A percentile compares a stretch with the other conserved stretches of the same genome.
Evolutionary conservation across 2,329 filamentous ascomycete species (phyloP).

Genomic region (Alternaria arbusti): DNA sequence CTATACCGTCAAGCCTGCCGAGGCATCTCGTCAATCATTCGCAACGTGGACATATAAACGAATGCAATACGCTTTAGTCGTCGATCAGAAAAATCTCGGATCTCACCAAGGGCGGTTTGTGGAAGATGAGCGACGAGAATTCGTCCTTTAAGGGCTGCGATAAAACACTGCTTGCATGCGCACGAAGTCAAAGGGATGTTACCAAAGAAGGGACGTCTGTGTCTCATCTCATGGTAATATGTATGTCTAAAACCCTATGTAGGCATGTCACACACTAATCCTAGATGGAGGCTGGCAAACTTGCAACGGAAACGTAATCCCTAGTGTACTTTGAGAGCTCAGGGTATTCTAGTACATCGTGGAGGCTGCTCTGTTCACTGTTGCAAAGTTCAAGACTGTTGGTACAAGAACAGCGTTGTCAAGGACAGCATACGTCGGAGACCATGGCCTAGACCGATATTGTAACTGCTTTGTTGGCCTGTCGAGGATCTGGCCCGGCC

Average conservation of each 20-base stretch:
- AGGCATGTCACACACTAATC: not conserved
- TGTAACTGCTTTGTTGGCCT: not conserved
- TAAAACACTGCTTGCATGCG: conserved; percentile 12
- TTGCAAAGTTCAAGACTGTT: not conserved
- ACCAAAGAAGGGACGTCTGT: not conserved
- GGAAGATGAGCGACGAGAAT: not conserved
- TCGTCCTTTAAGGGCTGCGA: not conserved
- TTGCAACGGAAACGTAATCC: conserved; percentile 17
- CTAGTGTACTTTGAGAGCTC: conserved; percentile 24
- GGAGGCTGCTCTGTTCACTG: not conserved
- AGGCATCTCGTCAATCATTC: not conserved
- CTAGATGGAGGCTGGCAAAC: conserved; percentile 12
- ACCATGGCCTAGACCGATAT: not conserved
- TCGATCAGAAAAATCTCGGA: not conserved
- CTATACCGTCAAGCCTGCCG: not conserved
- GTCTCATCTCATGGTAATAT: not conserved
- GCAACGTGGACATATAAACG: not conserved
- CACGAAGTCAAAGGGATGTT: not conserved
- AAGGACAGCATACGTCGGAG: not conserved
- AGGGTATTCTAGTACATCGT: conserved; percentile 20
- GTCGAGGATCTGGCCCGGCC: not conserved
- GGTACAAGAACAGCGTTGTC: not conserved
- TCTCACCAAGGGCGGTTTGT: not conserved
- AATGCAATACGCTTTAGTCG: not conserved
- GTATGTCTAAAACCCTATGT: not conserved